Conservation (phyloP, 306 rosid species). For the Vicia sativa region DNA sequence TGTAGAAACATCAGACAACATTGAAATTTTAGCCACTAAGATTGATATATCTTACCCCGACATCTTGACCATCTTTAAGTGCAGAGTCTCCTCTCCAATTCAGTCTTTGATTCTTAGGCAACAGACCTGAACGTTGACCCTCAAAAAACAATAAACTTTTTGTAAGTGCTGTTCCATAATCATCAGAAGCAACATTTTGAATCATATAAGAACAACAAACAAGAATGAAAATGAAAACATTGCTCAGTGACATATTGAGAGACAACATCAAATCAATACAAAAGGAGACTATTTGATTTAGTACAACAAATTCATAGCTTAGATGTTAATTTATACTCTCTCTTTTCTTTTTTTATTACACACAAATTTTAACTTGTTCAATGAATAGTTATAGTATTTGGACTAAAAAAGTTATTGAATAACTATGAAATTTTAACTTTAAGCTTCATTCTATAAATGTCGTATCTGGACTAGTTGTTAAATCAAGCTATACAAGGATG, state of each 20-base stretch:
- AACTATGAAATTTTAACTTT: too few relatives aligned
- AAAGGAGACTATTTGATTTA: background rate
- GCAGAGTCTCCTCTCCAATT: conserved; percentile 67
- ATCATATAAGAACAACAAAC: conserved; percentile 19
- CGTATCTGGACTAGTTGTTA: too few relatives aligned
- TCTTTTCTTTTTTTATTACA: too few relatives aligned
- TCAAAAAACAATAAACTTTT: conserved; percentile 56
- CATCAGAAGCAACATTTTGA: conserved; percentile 18
- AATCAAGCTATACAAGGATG: too few relatives aligned
- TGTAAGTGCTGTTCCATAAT: conserved; percentile 49
- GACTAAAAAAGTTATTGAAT: too few relatives aligned
- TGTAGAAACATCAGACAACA: too few relatives aligned
- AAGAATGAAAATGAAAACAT: background rate
- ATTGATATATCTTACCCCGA: conserved; percentile 40
- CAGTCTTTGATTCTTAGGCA: conserved; percentile 50
- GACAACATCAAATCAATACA: background rate
- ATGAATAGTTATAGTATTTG: too few relatives aligned
- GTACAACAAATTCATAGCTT: background rate
- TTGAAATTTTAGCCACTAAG: too few relatives aligned
- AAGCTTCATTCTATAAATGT: too few relatives aligned
- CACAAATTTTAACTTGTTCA: too few relatives aligned
- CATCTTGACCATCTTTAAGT: conserved; percentile 55
- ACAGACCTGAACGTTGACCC: conserved; percentile 64
- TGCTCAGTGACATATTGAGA: conserved; percentile 7
- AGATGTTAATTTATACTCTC: background rate